Percentiles rank a stretch among this genome's conserved stretches.
Evolutionary conservation across 495 filamentous ascomycete species (phyloP).

Genomic region (Aspergillus diversus): DNA sequence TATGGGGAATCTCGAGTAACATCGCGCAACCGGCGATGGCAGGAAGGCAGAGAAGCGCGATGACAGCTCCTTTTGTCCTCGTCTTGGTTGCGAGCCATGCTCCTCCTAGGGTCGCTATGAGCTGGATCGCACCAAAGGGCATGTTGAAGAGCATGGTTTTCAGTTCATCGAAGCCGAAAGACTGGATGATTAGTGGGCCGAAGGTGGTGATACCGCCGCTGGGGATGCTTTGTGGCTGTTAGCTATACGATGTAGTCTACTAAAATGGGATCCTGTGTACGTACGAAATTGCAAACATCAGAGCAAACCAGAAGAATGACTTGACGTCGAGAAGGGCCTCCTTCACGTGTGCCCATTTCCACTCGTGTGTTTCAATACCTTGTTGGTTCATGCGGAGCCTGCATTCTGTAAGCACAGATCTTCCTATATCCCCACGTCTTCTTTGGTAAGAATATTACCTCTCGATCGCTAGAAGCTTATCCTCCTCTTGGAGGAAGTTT

Average conservation of each 20-base stretch:
- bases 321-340: conserved; percentile 67
- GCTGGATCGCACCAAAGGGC: conserved; percentile 64
- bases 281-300: conserved; percentile 57
- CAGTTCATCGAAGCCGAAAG: conserved; percentile 63
- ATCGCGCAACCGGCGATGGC: conserved; percentile 61
- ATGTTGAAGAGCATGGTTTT: conserved; percentile 68
- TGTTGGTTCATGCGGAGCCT: conserved; percentile 67
- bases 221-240: conserved; percentile 51
- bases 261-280: neutral
- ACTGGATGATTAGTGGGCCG: conserved; percentile 64
- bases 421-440: neutral
- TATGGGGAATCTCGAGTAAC: conserved; percentile 53
- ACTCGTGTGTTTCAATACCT: conserved; percentile 58
- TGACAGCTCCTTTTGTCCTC: conserved; percentile 59
- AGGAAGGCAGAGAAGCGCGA: conserved; percentile 57
- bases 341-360: conserved; percentile 65
- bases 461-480: conserved; percentile 65
- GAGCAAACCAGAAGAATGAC: conserved; percentile 68
- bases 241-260: conserved; percentile 18
- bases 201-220: conserved; percentile 66
- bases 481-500: conserved; percentile 60
- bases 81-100: conserved; percentile 56
- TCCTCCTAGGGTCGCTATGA: conserved; percentile 60
- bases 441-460: conserved; percentile 30
- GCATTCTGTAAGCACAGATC: neutral